These are phyloP conservation scores for Flaveria brownii DNA, from an alignment of 129 eudicot genomes.

Conservation along the genomic window DNA sequence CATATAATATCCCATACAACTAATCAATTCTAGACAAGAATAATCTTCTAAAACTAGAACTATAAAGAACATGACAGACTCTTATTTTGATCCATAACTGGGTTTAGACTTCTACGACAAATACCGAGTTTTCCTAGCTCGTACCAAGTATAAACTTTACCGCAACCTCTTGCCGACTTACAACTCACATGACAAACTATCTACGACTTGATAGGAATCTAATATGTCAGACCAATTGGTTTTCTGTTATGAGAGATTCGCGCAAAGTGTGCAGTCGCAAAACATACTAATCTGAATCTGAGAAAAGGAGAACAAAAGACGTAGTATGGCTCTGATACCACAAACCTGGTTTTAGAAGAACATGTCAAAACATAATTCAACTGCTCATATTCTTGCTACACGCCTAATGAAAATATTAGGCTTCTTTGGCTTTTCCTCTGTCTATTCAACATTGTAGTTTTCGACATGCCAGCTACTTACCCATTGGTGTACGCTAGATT, in stretches of 20 bases:
- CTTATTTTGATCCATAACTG: not conserved
- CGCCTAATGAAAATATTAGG: constrained; percentile 23
- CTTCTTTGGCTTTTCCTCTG: constrained; percentile 32
- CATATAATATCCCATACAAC: not conserved
- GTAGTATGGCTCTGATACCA: not conserved
- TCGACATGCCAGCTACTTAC: constrained; percentile 21
- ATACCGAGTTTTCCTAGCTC: not conserved
- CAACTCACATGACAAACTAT: too few relatives aligned
- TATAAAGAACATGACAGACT: not conserved
- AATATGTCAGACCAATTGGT: not conserved
- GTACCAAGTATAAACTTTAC: not conserved
- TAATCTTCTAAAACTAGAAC: not conserved
- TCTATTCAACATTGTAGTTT: constrained; percentile 19
- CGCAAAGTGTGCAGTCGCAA: not conserved
- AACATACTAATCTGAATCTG: not conserved
- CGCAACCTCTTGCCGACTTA: not conserved
- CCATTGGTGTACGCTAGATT: not conserved
- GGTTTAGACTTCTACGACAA: too few relatives aligned
- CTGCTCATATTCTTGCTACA: constrained; percentile 28
- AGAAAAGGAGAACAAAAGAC: not conserved
- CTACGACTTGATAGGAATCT: too few relatives aligned
- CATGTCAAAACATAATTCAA: constrained; percentile 20
- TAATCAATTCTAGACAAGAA: not conserved
- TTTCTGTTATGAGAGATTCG: not conserved
- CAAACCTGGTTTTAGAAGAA: too few relatives aligned